Evolutionary conservation across 768 basidiomycete genomes (phyloP).

Genomic region (Tubosaeta sp.): DNA sequence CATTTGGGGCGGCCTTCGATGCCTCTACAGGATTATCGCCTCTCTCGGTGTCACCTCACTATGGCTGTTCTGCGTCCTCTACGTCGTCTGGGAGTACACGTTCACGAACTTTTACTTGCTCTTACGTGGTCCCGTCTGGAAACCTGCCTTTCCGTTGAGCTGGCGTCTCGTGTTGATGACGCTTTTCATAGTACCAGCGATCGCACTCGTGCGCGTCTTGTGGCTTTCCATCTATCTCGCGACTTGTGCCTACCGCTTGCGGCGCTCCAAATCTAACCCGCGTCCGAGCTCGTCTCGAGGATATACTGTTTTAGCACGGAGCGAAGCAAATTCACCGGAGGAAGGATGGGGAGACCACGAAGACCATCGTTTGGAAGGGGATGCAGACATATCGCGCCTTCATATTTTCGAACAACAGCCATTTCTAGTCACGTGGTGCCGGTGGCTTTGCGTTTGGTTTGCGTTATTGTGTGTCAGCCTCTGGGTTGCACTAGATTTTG

Average conservation of each 20-base stretch:
- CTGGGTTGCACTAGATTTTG: constrained; percentile 3
- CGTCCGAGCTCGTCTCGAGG: not conserved
- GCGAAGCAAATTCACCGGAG: constrained; percentile 6
- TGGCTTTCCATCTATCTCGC: not conserved
- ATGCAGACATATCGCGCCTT: not conserved
- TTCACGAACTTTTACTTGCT: constrained; percentile 10
- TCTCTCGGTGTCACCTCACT: not conserved
- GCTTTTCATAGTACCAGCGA: constrained; percentile 9
- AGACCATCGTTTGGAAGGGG: not conserved
- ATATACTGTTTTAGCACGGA: constrained; percentile 9
- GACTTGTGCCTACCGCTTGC: not conserved
- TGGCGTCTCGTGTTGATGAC: constrained; percentile 16
- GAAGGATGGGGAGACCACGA: not conserved
- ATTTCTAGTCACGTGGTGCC: not conserved
- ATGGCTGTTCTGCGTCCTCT: constrained; percentile 2
- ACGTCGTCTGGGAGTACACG: constrained; percentile 5
- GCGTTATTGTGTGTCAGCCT: not conserved
- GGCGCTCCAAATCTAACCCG: not conserved
- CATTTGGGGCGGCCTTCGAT: not conserved
- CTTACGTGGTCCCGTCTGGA: constrained; percentile 5
- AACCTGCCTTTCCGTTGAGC: constrained; percentile 15
- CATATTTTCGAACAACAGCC: not conserved
- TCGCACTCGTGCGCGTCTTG: constrained; percentile 9
- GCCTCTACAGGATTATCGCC: not conserved
- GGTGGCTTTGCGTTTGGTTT: constrained; percentile 8